These are phyloP conservation scores for Schoenoplectus tabernaemontani DNA, from an alignment of 202 grass and related monocot species.

Conservation along the genomic window DNA sequence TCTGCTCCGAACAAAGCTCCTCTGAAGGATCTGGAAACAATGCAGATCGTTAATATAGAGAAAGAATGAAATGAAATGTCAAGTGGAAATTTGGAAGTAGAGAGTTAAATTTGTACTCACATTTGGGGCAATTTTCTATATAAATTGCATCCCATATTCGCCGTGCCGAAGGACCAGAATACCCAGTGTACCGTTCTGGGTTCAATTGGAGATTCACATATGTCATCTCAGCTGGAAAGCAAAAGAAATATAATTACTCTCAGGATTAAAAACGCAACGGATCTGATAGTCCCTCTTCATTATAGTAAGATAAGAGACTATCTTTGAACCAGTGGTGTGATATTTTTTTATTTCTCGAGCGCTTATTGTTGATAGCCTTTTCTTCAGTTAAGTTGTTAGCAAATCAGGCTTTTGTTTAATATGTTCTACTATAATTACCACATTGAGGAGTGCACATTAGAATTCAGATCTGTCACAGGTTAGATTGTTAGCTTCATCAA, in stretches of 20 bases:
- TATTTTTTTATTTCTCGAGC: background rate
- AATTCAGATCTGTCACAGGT: background rate
- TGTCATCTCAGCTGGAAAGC: constrained; percentile 50
- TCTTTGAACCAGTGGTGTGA: background rate
- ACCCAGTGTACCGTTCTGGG: constrained; percentile 96
- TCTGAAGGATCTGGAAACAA: constrained; percentile 74
- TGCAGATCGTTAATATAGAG: background rate
- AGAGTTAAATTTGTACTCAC: constrained; percentile 32
- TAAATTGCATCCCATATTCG: constrained; percentile 90
- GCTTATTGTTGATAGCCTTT: background rate
- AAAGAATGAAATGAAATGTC: background rate
- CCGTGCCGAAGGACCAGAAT: constrained; percentile 76
- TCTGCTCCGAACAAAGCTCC: constrained; percentile 83
- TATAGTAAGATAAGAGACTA: background rate
- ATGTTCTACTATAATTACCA: background rate
- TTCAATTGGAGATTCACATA: constrained; percentile 93
- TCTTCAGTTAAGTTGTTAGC: background rate
- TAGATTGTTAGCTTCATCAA: background rate
- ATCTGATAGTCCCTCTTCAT: background rate
- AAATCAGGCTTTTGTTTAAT: background rate
- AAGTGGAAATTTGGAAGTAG: background rate
- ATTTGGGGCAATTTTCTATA: constrained; percentile 99
- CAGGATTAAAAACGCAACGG: constrained; percentile 19
- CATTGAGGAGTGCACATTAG: background rate
- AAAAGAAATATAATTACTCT: constrained; percentile 6